These are phyloP conservation scores for Haberlea rhodopensis DNA, from an alignment of 257 asterid genomes.

Conservation along the genomic window DNA sequence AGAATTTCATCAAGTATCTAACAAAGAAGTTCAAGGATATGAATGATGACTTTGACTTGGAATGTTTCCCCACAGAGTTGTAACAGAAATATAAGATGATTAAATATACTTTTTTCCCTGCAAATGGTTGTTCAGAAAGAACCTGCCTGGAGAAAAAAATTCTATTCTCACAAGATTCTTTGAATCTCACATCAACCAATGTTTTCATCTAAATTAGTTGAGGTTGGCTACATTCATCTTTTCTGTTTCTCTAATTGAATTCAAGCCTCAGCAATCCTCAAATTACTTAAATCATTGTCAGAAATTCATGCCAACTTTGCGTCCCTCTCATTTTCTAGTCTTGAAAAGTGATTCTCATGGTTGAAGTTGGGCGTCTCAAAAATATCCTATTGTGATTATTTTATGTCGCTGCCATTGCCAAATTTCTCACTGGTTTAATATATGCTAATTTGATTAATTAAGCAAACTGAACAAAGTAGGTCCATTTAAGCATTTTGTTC, in stretches of 20 bases:
- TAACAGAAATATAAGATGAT: constrained; percentile 4
- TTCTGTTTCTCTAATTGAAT: too few relatives aligned
- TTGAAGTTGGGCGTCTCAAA: too few relatives aligned
- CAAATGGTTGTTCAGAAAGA: too few relatives aligned
- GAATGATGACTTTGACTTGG: not conserved
- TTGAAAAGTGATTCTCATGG: too few relatives aligned
- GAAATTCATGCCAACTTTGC: too few relatives aligned
- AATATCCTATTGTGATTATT: too few relatives aligned
- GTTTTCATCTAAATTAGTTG: too few relatives aligned
- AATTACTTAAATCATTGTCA: too few relatives aligned
- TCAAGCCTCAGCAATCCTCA: too few relatives aligned
- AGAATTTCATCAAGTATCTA: constrained; percentile 67
- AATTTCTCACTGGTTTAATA: not conserved
- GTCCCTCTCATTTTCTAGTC: too few relatives aligned
- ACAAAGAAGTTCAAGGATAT: constrained; percentile 7
- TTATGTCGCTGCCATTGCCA: not conserved
- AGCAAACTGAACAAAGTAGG: not conserved
- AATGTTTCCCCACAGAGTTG: not conserved
- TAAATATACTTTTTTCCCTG: not conserved
- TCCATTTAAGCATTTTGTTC: not conserved
- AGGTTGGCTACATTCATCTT: too few relatives aligned
- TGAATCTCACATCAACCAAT: not conserved
- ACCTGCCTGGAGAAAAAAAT: not conserved
- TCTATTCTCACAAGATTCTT: not conserved
- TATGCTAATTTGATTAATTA: not conserved